Percentiles rank a stretch among this genome's conserved stretches.
phyloP scores from a whole-genome alignment of 441 rosid species.

The Aleurites moluccanus region DNA sequence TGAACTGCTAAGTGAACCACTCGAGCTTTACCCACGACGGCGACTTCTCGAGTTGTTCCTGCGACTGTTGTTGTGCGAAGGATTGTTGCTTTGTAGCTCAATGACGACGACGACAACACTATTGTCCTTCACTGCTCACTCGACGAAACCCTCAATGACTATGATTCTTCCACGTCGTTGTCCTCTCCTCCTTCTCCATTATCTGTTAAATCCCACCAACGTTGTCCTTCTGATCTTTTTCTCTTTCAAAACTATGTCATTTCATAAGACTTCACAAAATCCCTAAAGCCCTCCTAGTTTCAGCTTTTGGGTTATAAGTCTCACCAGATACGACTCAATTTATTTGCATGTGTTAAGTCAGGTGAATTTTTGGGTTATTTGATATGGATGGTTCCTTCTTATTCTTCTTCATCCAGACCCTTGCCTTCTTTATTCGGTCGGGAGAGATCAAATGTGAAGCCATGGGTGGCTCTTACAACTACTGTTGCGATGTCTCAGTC shows the following conservation, averaged over 20 bases:
- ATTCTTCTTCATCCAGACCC: conserved; percentile 48
- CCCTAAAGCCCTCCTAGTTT: too few species aligned
- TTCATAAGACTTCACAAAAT: too few species aligned
- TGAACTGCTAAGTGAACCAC: too few species aligned
- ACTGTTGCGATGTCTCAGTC: conserved; percentile 79
- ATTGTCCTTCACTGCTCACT: conserved; percentile 77
- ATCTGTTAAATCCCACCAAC: too few species aligned
- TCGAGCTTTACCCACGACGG: too few species aligned
- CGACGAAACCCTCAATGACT: conserved; percentile 88
- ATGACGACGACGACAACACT: conserved; percentile 50
- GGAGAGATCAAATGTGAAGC: conserved; percentile 81
- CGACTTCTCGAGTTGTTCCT: too few species aligned
- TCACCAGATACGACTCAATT: conserved; percentile 31
- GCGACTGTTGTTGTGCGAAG: too few species aligned
- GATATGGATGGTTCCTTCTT: conserved; percentile 43
- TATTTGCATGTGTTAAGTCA: conserved; percentile 33
- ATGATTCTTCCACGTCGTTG: conserved; percentile 56
- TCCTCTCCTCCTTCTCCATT: conserved; percentile 55
- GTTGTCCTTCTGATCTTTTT: too few species aligned
- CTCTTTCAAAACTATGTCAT: too few species aligned
- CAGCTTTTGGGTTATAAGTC: too few species aligned
- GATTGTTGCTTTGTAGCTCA: conserved; percentile 55
- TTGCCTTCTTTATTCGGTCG: conserved; percentile 82
- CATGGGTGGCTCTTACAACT: conserved; percentile 96
- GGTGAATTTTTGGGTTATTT: conserved; percentile 34